Conservation (phyloP, 1,139 yeast genomes). For the Taiozyma sp. region DNA sequence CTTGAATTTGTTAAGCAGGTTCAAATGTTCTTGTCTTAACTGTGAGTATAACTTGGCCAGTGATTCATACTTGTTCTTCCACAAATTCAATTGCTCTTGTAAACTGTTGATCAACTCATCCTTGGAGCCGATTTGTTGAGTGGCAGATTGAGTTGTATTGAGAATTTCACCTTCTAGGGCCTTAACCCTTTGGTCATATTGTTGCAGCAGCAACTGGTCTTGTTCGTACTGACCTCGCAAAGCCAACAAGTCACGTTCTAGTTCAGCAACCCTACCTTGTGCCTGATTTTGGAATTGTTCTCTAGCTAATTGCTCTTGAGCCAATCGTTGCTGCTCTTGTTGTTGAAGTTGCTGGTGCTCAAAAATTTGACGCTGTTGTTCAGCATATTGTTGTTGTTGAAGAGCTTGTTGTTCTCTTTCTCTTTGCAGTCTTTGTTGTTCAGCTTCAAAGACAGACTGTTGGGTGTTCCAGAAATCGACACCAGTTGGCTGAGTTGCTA, state of each 20-base stretch:
- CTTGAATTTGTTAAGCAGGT: slow-evolving; percentile 73
- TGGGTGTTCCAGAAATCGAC: slow-evolving; percentile 45
- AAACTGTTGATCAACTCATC: slow-evolving; percentile 67
- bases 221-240: slow-evolving; percentile 81
- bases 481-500: slow-evolving; percentile 28
- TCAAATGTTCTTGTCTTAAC: slow-evolving; percentile 87
- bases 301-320: slow-evolving; percentile 67
- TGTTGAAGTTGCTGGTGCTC: slow-evolving; percentile 70
- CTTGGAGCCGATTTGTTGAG: slow-evolving; percentile 72
- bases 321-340: slow-evolving; percentile 67
- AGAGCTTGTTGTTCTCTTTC: slow-evolving; percentile 46
- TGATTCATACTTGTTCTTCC: slow-evolving; percentile 88
- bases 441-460: slow-evolving; percentile 34
- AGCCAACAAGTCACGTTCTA: slow-evolving; percentile 76
- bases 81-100: slow-evolving; percentile 72
- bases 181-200: slow-evolving; percentile 84
- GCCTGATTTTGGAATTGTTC: slow-evolving; percentile 74
- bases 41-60: slow-evolving; percentile 89
- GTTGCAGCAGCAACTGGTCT: slow-evolving; percentile 80
- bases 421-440: slow-evolving; percentile 45
- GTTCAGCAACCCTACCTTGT: slow-evolving; percentile 74
- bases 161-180: slow-evolving; percentile 71
- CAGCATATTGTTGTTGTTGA: slow-evolving; percentile 42
- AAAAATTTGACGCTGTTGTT: slow-evolving; percentile 66
- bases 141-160: slow-evolving; percentile 59